Evolutionary conservation across 768 basidiomycete species (phyloP), one percentile per base, ranked within the genome.

Genomic region (Rhizopogon salebrosus): DNA sequence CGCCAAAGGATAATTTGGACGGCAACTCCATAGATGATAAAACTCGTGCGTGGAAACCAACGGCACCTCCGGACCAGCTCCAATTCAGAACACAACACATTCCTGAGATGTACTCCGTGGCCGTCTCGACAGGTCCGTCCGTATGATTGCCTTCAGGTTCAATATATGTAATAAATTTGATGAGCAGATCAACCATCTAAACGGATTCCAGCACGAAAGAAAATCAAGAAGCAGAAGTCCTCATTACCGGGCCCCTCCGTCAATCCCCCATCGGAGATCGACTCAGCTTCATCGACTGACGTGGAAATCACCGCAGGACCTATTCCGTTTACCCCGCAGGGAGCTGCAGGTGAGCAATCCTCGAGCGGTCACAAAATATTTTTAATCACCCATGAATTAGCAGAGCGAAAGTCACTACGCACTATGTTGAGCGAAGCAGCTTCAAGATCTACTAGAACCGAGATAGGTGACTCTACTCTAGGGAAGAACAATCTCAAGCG

Each of bases 211-310:
- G 31, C 20, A 14, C 31, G 20, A 13, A 46, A 46, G 31, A 46
- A 46, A 34, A 18, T 23, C 3, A 31, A 31, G 29, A 46, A 34
- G 9, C 20, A 22, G 43, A 46, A 46, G 31, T 46, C 43, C 22
- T 16, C 45, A 45, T 29, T 13, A 16, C 31, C 22, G 3, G 8
- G 45, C 35, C 16, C 23, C 31, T 34, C 45, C 2, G n/a, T 22
- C 22, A 22, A 22, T 10, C 31, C 29, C 14, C 20, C 45, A 16
- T 34, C 35, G 31, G 45, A 46, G 14, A 23, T 46, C 4, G 45
- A 46, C 45, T 46, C 45, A 6, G 45, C 45, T 8, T 46, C 45
- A 34, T 46, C 45, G 14, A 46, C 45, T 18, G 45, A 46, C 22
- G 45, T 46, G 9, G 45, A 46, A 46, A 46, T 46, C 22, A 16